Base-by-base conservation (phyloP, 2,329 filamentous ascomycete species). In the Aspergillus phoenicis region DNA sequence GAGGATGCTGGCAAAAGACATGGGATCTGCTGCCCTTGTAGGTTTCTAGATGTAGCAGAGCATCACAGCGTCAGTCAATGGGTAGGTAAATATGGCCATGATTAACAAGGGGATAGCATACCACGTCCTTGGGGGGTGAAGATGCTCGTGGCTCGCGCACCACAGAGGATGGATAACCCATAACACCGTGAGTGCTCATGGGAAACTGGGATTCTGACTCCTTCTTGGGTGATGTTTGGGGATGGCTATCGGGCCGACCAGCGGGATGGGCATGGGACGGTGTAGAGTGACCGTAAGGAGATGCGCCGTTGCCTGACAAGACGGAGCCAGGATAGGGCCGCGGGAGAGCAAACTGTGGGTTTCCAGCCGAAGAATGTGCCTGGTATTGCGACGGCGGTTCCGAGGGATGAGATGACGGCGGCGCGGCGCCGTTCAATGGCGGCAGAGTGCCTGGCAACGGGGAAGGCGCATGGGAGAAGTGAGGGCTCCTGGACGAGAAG, bases 1-100 rank as follows among this genome's bases (percentile, higher is more conserved):
- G 47, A 98, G 88, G 62, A 98, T 96, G 74, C 93, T 97, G 66
- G 92, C 95, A 72, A 98, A 95, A 5, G 93, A 95, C 93, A 97
- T 97, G 57, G 93, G 90, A 74, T 96, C 91, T 61, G 89, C 89
- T 43, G 89, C 84, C 74, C 93, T 88, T 67, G 86, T 87, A 1
- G 90, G 86, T 53, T 89, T 90, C 85, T 93, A 75, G 45, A 8
- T 28, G 57, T 7, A 60, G 60, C 51, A 45, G 33, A 56, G 39
- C 49, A 20, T 15, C 58, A 45, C 22, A 36, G 1, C 38, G 38
- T 51, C 15, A 39, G 52, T 30, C 24, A 53, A 22, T 36, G 20
- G 8, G 24, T 26, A 13, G 11, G 33, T 11, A 13, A 36, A 15
- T 36, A 11, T 36, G 33, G 22, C 15, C n/a, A 48, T n/a, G 54